Base-by-base conservation (phyloP, 352 stramenopile species). In the Globisporangium rhizosaccharum region DNA sequence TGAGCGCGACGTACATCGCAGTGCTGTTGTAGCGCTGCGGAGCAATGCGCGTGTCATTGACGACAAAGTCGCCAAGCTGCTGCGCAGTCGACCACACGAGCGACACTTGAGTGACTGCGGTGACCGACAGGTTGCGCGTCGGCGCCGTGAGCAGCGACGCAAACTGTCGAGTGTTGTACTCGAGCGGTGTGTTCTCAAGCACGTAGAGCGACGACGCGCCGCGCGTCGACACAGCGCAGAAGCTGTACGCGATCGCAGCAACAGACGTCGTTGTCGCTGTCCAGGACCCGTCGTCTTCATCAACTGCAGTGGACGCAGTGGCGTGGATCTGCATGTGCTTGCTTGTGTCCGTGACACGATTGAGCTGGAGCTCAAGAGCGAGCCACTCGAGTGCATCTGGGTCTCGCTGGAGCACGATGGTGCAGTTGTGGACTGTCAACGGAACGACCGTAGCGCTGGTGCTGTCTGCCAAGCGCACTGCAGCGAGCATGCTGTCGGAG, bases 291-390 rank as follows among this genome's bases (percentile, higher is more conserved):
- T 51, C 18, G 15, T 25, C n/a, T 23, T 55, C 23, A 14, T 42
- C 45, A 2, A 33, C 7, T 3, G 48, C 42, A 18, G 52, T 45
- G 18, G 37, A 42, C 11, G 56, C 50, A n/a, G 18, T 51, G 12
- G 72, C 10, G 6, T 65, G 44, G n/a, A 72, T 33, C 0, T 20
- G 52, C 0, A 64, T 53, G 12, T 15, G 41, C 1, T 28, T 51
- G 4, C 48, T n/a, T 7, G 47, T 45, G 28, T 54, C 26, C 1
- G 37, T 36, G n/a, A 70, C 30, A 20, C 56, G 45, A 3, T 44
- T 17, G 15, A 75, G 47, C 23, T 63, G 17, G 23, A 75, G 4
- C 20, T 66, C 36, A 14, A 75, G 33, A 2, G 68, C 61, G 1
- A 72, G 42, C 23, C 56, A 39, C 2, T 63, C 23, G 4, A 41